Evolutionary conservation across 228 moss, liverwort and hornwort genomes (phyloP).

Genomic region (Sphagnum magellanicum): DNA sequence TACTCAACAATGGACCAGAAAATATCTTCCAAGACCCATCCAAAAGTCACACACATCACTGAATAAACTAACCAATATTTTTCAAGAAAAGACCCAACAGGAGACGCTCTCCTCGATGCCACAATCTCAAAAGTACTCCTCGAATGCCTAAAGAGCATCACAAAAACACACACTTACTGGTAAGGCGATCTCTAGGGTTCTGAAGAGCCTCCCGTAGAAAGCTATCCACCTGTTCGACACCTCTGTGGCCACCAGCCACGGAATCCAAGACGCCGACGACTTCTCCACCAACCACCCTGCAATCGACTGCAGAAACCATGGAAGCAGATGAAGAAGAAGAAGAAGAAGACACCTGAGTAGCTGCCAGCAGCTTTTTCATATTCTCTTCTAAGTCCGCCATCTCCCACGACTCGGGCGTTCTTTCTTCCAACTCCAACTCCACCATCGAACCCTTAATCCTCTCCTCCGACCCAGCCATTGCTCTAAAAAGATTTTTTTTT

Average conservation of each 20-base stretch:
- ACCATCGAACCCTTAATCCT: constrained; percentile 85
- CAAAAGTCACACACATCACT: no score
- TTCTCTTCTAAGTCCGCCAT: constrained; percentile 90
- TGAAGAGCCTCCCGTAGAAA: constrained; percentile 91
- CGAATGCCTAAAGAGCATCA: no score
- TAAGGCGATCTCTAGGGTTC: constrained; percentile 93
- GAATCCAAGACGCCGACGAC: constrained; percentile 19
- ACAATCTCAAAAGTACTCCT: no score
- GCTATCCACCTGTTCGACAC: constrained; percentile 72
- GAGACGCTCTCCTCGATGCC: no score
- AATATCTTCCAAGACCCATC: no score
- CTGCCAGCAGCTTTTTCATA: constrained; percentile 58
- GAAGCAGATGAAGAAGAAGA: constrained; percentile 34
- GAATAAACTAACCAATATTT: no score
- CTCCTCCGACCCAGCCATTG: constrained; percentile 8
- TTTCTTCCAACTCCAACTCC: constrained; percentile 50
- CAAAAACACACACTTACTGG: constrained; percentile 45
- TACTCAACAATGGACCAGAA: no score
- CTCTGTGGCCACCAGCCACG: constrained; percentile 16
- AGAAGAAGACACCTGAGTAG: constrained; percentile 4
- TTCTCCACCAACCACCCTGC: constrained; percentile 8
- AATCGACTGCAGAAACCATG: no score
- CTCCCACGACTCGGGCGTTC: constrained; percentile 89
- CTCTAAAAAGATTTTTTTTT: no score
- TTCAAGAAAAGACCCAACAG: no score